Evolutionary conservation across 805 yeast genomes (phyloP), one percentile per base, ranked within the genome.

Genomic region (Schwanniomyces pseudopolymorphus): DNA sequence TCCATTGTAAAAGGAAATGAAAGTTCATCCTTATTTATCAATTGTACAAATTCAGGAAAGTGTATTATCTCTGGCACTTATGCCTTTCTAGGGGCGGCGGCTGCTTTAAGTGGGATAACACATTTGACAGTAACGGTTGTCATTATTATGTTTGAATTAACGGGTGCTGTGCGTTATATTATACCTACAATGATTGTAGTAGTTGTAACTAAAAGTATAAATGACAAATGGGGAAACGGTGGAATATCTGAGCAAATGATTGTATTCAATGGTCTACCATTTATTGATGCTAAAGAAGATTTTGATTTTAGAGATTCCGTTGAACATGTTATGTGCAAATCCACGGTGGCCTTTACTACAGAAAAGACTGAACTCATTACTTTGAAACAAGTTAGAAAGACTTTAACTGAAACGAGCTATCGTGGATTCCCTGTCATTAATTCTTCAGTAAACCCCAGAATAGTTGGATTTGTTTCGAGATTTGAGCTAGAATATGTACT

Each of bases 171-270:
- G 45, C 80, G 86, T 41, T 94, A 89, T 61, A 87, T 94, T 49
- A 78, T 95, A 10, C 99, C 99, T 2, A 88, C 96, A 0, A 94
- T 94, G 99, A 86, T 94, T 43, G 95, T 89, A 0, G 96, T 94
- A 1, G 92, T 96, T 1, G 80, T 85, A 8, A 91, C 98, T 2
- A 88, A 88, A 57, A 68, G 83, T 31, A 82, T 94, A n/a, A 80
- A 82, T 54, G 94, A 87, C 48, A 74, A 69, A 45, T 84, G 85
- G 73, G 43, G 96, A 2, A 72, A 78, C 20, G 81, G 82, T 0
- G 99, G 98, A 1, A 92, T 94, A 49, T 97, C 99, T 0, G 99
- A 94, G 61, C 95, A 89, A 64, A 91, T 91, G 88, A 90, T 95
- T 51, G 69, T 73, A 33, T 87, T 88, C 57, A 91, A 90, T 66